These are phyloP conservation scores for Capsicum baccatum DNA, from an alignment of 257 asterid genomes.

Conservation along the genomic window DNA sequence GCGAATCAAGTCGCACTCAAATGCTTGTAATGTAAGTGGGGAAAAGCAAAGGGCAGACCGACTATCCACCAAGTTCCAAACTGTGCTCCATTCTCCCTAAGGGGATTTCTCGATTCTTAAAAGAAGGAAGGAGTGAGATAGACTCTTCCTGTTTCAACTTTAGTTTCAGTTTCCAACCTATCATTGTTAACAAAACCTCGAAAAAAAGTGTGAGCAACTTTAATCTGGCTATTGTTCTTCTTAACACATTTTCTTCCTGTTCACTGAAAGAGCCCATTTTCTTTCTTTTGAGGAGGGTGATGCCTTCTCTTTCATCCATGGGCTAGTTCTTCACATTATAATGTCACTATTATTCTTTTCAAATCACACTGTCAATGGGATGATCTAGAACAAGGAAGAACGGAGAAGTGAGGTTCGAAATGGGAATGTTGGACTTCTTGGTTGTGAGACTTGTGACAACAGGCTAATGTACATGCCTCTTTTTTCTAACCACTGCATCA, in stretches of 20 bases:
- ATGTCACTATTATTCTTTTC: not conserved
- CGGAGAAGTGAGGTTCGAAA: not conserved
- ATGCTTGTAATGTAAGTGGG: not conserved
- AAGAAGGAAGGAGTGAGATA: not conserved
- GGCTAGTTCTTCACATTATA: constrained; percentile 3
- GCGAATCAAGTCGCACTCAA: not conserved
- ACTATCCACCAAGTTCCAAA: not conserved
- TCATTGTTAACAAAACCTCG: not conserved
- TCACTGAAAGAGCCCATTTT: not conserved
- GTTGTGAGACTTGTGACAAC: not conserved
- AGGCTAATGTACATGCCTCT: not conserved
- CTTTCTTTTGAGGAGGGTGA: constrained; percentile 8
- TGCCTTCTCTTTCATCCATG: not conserved
- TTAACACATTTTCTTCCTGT: not conserved
- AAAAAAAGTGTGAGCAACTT: not conserved
- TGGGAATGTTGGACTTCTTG: not conserved
- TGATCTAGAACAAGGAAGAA: not conserved
- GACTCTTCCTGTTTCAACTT: not conserved
- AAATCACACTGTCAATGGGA: constrained; percentile 8
- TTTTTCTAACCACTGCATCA: not conserved
- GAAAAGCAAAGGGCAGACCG: not conserved
- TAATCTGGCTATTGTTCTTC: constrained; percentile 15
- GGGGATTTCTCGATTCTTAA: not conserved
- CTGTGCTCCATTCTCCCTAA: not conserved
- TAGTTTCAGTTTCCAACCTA: not conserved